Conservation (phyloP, 441 rosid species). For the Adansonia madagascariensis region DNA sequence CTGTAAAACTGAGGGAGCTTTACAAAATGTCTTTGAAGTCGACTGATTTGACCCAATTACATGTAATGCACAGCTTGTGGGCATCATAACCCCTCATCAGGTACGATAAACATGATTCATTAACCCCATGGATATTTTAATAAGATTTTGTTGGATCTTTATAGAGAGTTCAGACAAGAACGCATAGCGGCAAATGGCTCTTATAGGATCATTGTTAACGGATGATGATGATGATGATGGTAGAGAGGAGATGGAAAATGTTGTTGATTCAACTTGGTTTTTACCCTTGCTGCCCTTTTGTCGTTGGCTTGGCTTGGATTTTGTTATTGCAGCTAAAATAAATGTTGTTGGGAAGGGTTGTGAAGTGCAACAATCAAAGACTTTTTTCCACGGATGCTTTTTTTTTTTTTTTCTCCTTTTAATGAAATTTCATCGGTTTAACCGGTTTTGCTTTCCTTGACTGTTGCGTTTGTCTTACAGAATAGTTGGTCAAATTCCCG, state of each 20-base stretch:
- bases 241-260: neutral
- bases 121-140: neutral
- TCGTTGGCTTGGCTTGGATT: too few relatives aligned
- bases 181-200: neutral
- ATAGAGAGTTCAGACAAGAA: neutral
- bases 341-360: neutral
- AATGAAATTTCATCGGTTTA: neutral
- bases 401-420: too few relatives aligned
- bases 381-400: neutral
- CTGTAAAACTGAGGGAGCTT: constrained; percentile 68
- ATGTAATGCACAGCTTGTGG: constrained; percentile 67
- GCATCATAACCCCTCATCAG: constrained; percentile 37
- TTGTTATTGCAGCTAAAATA: neutral
- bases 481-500: neutral
- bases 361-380: neutral
- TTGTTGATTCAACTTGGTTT: neutral
- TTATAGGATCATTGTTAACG: neutral
- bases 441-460: neutral
- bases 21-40: constrained; percentile 77
- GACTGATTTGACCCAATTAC: constrained; percentile 51
- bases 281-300: neutral
- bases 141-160: neutral
- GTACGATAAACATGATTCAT: neutral
- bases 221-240: neutral
- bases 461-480: neutral